These are phyloP conservation scores for Torulaspora microellipsoides DNA, from an alignment of 805 yeast genomes.

Conservation along the genomic window DNA sequence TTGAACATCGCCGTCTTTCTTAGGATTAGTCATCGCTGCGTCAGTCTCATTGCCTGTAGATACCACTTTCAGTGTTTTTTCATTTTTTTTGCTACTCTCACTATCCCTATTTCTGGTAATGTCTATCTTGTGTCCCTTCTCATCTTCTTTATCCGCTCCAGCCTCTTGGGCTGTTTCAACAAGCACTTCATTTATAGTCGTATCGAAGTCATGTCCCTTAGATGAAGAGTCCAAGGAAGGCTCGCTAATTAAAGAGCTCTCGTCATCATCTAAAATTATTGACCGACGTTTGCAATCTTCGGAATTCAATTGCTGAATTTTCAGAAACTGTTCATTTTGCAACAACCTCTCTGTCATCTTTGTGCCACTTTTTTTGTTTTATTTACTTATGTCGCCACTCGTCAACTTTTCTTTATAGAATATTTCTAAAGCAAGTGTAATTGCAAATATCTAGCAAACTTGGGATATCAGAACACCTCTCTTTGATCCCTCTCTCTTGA, in stretches of 20 bases:
- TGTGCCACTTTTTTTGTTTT: background rate
- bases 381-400: too few relatives aligned
- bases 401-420: too few relatives aligned
- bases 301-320: conserved; percentile 26
- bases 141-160: background rate
- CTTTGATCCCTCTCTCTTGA: too few relatives aligned
- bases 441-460: too few relatives aligned
- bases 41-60: background rate
- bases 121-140: too few relatives aligned
- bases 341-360: conserved; percentile 21
- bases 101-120: background rate
- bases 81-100: background rate
- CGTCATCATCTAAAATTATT: conserved; percentile 9
- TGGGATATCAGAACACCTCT: too few relatives aligned
- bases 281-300: conserved; percentile 17
- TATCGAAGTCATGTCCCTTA: background rate
- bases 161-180: background rate
- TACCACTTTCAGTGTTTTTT: background rate
- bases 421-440: too few relatives aligned
- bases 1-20: too few relatives aligned
- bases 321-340: conserved; percentile 24
- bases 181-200: background rate
- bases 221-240: background rate
- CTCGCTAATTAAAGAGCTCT: conserved; percentile 1
- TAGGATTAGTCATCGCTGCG: too few relatives aligned